Evolutionary conservation across 305 asterid species (phyloP).

Genomic region (Solanum aculeatissimum): DNA sequence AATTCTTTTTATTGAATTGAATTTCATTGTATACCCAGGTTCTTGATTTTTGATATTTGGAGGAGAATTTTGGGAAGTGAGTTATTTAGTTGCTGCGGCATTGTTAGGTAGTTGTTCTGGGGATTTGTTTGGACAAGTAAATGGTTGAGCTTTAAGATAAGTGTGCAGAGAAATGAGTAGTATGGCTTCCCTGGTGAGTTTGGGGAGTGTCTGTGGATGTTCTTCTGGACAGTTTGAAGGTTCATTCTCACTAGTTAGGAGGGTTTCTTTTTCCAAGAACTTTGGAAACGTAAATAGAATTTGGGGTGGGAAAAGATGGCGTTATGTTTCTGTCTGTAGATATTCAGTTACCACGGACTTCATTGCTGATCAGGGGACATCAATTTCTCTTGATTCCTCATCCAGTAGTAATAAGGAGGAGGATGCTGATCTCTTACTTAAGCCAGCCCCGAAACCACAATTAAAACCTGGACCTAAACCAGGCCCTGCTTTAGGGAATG

Average conservation of each 20-base stretch:
- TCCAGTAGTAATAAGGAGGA: constrained; percentile 34
- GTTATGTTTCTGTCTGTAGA: constrained; percentile 77
- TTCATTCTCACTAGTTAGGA: constrained; percentile 52
- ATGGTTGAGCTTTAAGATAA: constrained; percentile 17
- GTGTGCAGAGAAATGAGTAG: constrained; percentile 46
- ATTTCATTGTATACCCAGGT: constrained; percentile 6
- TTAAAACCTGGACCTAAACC: constrained; percentile 42
- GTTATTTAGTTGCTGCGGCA: constrained; percentile 3
- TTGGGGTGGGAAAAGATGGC: constrained; percentile 58
- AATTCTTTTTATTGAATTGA: constrained; percentile 2
- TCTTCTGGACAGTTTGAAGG: constrained; percentile 73
- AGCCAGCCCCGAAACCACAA: constrained; percentile 81
- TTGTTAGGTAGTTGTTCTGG: neutral
- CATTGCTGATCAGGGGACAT: constrained; percentile 63
- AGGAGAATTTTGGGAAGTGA: neutral
- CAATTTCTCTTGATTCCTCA: constrained; percentile 69
- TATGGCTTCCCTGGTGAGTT: constrained; percentile 83
- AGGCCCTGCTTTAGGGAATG: constrained; percentile 33
- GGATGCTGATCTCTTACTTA: constrained; percentile 48
- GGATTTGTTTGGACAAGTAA: constrained; percentile 18
- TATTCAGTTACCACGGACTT: constrained; percentile 65
- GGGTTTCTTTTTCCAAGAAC: constrained; percentile 39
- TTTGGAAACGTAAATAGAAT: constrained; percentile 38
- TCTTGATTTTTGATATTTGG: neutral
- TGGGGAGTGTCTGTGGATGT: constrained; percentile 71